Conservation (phyloP, 192 early-diverging fungal genomes). For the Funneliformis geosporum region DNA sequence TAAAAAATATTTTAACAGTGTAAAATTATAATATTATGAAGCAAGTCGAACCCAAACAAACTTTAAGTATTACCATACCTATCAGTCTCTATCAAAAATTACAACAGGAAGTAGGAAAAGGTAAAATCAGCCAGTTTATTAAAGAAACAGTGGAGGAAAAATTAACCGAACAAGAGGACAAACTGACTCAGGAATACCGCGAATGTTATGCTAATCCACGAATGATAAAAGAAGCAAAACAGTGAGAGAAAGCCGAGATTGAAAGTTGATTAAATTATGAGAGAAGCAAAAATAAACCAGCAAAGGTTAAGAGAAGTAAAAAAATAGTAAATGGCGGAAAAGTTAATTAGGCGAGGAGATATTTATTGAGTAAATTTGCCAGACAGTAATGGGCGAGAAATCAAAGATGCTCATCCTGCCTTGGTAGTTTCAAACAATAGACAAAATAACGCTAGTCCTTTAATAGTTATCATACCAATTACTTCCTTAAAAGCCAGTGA, state of each 20-base stretch:
- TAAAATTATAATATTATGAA: no score
- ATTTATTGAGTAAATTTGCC: slow-evolving; percentile 25
- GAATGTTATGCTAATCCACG: background rate
- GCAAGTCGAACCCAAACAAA: no score
- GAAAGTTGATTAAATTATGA: background rate
- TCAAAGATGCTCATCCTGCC: background rate
- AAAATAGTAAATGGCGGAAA: slow-evolving; percentile 7
- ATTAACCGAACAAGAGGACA: slow-evolving; percentile 7
- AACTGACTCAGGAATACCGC: slow-evolving; percentile 19
- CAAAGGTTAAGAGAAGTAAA: no score
- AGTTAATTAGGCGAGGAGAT: slow-evolving; percentile 20
- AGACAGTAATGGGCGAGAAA: background rate
- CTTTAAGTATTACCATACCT: no score
- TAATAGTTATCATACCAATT: slow-evolving; percentile 9
- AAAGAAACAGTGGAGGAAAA: no score
- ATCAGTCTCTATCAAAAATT: no score
- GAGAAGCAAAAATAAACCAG: slow-evolving; percentile 13
- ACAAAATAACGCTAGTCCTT: slow-evolving; percentile 7
- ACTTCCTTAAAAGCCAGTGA: slow-evolving; percentile 15
- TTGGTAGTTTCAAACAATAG: slow-evolving; percentile 5
- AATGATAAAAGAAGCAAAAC: slow-evolving; percentile 3
- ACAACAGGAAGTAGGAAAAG: no score
- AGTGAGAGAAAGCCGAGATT: slow-evolving; percentile 11
- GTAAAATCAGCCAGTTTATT: no score
- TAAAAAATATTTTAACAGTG: no score